Evolutionary conservation across 2,329 filamentous ascomycete genomes (phyloP).

Genomic region (Bipolaris zeicola): DNA sequence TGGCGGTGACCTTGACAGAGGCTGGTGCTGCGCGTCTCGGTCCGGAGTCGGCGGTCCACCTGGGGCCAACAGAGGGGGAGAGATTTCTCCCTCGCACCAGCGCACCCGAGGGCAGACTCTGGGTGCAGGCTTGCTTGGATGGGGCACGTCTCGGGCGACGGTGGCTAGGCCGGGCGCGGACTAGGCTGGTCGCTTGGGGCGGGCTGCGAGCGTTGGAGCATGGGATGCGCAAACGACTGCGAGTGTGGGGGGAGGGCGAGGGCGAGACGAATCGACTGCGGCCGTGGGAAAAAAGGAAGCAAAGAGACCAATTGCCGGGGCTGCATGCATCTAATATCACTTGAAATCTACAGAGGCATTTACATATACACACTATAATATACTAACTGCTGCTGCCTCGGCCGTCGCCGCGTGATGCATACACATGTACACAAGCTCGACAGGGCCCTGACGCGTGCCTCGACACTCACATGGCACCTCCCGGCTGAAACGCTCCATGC

Average conservation of each 20-base stretch:
- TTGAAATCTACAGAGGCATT: no score
- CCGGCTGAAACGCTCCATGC: no score
- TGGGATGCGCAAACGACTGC: slow-evolving; percentile 4
- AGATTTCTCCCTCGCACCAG: slow-evolving; percentile 7
- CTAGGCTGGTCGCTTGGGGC: slow-evolving; percentile 28
- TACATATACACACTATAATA: no score
- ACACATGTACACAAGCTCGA: no score
- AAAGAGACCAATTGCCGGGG: slow-evolving; percentile 6
- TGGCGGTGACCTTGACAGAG: not conserved
- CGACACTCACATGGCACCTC: no score
- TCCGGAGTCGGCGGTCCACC: slow-evolving; percentile 8
- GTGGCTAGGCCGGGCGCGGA: slow-evolving; percentile 27
- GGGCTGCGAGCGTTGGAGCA: slow-evolving; percentile 10
- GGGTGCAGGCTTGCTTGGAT: slow-evolving; percentile 20
- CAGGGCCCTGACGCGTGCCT: no score
- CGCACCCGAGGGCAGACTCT: slow-evolving; percentile 22
- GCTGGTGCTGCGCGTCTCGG: slow-evolving; percentile 9
- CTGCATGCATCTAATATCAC: no score
- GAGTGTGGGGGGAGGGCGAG: not conserved
- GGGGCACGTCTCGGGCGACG: slow-evolving; percentile 13
- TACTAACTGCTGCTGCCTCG: no score
- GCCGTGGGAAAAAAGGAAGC: not conserved
- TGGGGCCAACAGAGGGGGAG: slow-evolving; percentile 8
- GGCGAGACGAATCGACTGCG: slow-evolving; percentile 4
- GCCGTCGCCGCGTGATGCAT: no score